phyloP scores from a whole-genome alignment of 768 basidiomycete genomes.

The Gyrodon lividus region DNA sequence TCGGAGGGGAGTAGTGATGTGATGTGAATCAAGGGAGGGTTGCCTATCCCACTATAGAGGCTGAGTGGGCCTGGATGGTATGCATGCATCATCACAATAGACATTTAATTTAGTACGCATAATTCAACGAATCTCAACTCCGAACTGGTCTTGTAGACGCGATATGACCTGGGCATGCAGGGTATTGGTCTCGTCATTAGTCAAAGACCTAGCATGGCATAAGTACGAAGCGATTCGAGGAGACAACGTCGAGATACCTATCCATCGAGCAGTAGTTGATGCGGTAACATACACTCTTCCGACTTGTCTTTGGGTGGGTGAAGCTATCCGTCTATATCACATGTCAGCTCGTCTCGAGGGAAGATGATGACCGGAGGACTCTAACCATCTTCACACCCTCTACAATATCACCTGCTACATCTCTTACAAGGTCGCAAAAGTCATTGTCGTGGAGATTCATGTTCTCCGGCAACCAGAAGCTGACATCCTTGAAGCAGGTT shows the following conservation, averaged over 20 bases:
- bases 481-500: constrained; percentile 89
- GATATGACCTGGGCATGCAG: constrained; percentile 64
- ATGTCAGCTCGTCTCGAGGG: constrained; percentile 4
- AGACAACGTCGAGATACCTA: constrained; percentile 46
- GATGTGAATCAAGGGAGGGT: constrained; percentile 11
- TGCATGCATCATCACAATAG: constrained; percentile 32
- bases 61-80: constrained; percentile 19
- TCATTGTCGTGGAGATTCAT: constrained; percentile 84
- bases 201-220: constrained; percentile 59
- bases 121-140: constrained; percentile 86
- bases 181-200: constrained; percentile 86
- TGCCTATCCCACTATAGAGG: constrained; percentile 29
- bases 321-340: constrained; percentile 83
- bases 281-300: constrained; percentile 81
- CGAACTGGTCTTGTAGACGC: constrained; percentile 57
- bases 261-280: constrained; percentile 98
- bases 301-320: constrained; percentile 81
- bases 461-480: constrained; percentile 82
- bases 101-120: constrained; percentile 36
- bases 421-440: constrained; percentile 92
- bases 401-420: constrained; percentile 87
- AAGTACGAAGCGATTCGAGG: not conserved
- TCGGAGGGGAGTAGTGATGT: not conserved
- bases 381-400: constrained; percentile 86
- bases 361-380: not conserved